Evolutionary conservation across 768 basidiomycete genomes (phyloP).

Genomic region (Lactarius hatsudake): DNA sequence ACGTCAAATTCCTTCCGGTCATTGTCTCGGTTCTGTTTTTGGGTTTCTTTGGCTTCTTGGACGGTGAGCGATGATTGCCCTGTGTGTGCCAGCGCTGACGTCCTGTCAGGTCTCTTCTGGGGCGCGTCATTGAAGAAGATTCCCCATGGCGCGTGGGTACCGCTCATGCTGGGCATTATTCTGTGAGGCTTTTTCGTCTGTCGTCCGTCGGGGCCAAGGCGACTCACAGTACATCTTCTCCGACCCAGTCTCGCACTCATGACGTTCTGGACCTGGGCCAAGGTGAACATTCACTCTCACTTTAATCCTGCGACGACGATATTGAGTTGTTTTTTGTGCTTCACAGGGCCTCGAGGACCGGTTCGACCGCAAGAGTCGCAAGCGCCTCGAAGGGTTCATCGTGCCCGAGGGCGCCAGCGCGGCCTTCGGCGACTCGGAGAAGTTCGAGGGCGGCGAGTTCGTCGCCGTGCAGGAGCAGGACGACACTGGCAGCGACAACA

Average conservation of each 20-base stretch:
- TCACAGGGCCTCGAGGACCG: slow-evolving; percentile 51
- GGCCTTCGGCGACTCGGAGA: slow-evolving; percentile 8
- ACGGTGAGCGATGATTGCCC: slow-evolving; percentile 38
- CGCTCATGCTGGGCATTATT: slow-evolving; percentile 53
- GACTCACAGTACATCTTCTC: not conserved
- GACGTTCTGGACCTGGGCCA: slow-evolving; percentile 68
- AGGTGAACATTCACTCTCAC: slow-evolving; percentile 32
- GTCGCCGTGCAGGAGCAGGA: not conserved
- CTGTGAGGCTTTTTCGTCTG: slow-evolving; percentile 37
- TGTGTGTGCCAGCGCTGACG: not conserved
- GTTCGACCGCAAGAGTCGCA: slow-evolving; percentile 58
- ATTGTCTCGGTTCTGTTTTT: slow-evolving; percentile 47
- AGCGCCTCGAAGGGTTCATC: slow-evolving; percentile 56
- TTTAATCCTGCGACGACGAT: not conserved
- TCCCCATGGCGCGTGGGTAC: slow-evolving; percentile 66
- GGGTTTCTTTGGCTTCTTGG: slow-evolving; percentile 59
- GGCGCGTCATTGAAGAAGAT: slow-evolving; percentile 61
- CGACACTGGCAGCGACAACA: not conserved
- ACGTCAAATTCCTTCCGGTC: slow-evolving; percentile 49
- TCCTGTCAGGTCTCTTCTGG: slow-evolving; percentile 50
- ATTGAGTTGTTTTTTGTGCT: not conserved
- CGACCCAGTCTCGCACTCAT: slow-evolving; percentile 42
- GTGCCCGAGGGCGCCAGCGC: slow-evolving; percentile 30
- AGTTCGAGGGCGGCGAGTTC: not conserved
- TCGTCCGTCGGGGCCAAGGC: not conserved